These are phyloP conservation scores for Boletus subcaerulescens DNA, from an alignment of 768 basidiomycete species.

Conservation along the genomic window DNA sequence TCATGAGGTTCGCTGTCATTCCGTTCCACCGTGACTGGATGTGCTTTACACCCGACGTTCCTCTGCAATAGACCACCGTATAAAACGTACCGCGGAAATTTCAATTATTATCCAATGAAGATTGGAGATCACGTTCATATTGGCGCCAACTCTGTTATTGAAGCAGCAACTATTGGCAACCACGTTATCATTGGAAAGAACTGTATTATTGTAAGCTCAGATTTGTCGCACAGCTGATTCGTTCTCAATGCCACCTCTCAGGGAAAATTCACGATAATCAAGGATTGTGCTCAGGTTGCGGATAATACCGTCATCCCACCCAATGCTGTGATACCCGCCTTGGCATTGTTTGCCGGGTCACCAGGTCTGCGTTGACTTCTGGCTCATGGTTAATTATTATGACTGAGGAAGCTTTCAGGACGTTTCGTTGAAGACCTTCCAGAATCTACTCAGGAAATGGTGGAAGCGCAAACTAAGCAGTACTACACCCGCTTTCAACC, in stretches of 20 bases:
- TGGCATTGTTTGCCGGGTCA: conserved; percentile 82
- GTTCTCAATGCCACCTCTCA: conserved; percentile 28
- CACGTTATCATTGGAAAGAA: conserved; percentile 94
- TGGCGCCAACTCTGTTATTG: conserved; percentile 82
- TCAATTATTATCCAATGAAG: conserved; percentile 98
- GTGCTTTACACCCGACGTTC: neutral
- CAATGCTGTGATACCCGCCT: conserved; percentile 88
- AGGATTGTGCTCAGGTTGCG: conserved; percentile 88
- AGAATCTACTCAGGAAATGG: conserved; percentile 90
- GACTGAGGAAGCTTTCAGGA: conserved; percentile 43
- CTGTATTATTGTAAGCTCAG: conserved; percentile 77
- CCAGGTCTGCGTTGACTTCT: conserved; percentile 57
- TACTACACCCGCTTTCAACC: conserved; percentile 84
- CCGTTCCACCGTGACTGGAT: neutral
- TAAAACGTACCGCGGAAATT: conserved; percentile 85
- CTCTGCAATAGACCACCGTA: conserved; percentile 63
- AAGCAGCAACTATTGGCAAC: conserved; percentile 93
- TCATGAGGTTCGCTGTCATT: conserved; percentile 67
- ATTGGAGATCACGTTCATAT: conserved; percentile 95
- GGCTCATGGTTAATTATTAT: neutral
- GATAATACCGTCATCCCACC: conserved; percentile 90
- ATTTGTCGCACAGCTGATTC: conserved; percentile 1
- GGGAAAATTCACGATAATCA: conserved; percentile 97
- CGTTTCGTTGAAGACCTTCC: conserved; percentile 81
- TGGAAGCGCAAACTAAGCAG: conserved; percentile 81